Conservation (phyloP, 495 filamentous ascomycete species). For the Rusavskia elegans region DNA sequence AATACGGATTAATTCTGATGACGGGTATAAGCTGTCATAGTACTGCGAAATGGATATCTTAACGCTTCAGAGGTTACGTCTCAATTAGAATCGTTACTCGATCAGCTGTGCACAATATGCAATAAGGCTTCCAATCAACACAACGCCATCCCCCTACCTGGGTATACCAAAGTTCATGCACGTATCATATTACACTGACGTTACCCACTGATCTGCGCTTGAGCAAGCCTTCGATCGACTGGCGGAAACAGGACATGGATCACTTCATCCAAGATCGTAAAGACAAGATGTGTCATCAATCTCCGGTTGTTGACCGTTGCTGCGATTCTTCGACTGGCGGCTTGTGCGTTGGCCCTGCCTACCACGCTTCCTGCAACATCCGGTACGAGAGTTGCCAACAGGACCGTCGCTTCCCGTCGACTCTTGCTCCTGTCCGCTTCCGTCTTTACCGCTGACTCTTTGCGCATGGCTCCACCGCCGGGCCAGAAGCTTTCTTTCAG, state of each 20-base stretch:
- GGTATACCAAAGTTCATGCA: too few species aligned
- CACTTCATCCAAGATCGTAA: constrained; percentile 67
- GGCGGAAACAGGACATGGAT: constrained; percentile 52
- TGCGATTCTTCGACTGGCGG: constrained; percentile 62
- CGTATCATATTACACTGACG: too few species aligned
- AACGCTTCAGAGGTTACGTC: too few species aligned
- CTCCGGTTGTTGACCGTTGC: constrained; percentile 63
- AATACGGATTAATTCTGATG: too few species aligned
- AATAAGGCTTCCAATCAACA: too few species aligned
- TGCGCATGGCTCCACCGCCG: constrained; percentile 37
- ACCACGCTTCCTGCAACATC: constrained; percentile 72
- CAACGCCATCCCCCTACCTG: too few species aligned
- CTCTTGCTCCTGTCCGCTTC: constrained; percentile 52
- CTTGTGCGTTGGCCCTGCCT: constrained; percentile 69
- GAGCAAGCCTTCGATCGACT: too few species aligned
- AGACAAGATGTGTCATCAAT: constrained; percentile 57
- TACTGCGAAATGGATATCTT: too few species aligned
- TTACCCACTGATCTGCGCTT: too few species aligned
- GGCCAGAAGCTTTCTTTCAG: constrained; percentile 70
- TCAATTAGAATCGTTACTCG: too few species aligned
- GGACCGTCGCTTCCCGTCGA: constrained; percentile 53
- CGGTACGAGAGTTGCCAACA: constrained; percentile 69
- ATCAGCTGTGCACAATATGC: too few species aligned
- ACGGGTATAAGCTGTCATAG: too few species aligned
- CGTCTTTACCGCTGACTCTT: constrained; percentile 38